Percentiles rank a stretch among this genome's conserved stretches.
Conservation (phyloP, 768 basidiomycete species). For the Leccinum truebloodii region DNA sequence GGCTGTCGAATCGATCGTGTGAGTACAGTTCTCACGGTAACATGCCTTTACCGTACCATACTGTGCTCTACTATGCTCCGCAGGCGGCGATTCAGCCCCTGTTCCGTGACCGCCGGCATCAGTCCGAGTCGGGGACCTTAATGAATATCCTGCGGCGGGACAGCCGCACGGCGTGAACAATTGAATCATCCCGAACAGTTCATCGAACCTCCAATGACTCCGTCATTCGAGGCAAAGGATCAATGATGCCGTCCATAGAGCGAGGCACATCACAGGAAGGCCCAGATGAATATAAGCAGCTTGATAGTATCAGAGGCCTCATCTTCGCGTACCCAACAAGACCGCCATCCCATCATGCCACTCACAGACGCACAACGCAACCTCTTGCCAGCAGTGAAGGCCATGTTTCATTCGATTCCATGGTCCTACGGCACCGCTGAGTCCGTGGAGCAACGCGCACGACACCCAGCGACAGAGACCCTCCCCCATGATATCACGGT, state of each 20-base stretch:
- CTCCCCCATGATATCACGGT: slow-evolving; percentile 15
- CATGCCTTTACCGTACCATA: no score
- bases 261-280: not conserved
- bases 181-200: no score
- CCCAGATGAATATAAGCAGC: not conserved
- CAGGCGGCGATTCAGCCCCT: no score
- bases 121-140: no score
- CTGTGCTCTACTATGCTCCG: no score
- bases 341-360: slow-evolving; percentile 7
- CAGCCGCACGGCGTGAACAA: no score
- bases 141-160: no score
- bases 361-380: slow-evolving; percentile 18
- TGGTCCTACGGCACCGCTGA: not conserved
- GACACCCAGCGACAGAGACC: not conserved
- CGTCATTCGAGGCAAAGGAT: not conserved
- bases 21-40: no score
- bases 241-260: no score
- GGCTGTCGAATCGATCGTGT: no score
- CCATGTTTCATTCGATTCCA: not conserved
- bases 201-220: no score
- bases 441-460: slow-evolving; percentile 19
- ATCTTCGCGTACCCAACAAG: not conserved
- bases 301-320: not conserved
- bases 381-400: slow-evolving; percentile 1
- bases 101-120: no score